Evolutionary conservation across 345 rosid species (phyloP).

Genomic region (Moricandia arvensis): DNA sequence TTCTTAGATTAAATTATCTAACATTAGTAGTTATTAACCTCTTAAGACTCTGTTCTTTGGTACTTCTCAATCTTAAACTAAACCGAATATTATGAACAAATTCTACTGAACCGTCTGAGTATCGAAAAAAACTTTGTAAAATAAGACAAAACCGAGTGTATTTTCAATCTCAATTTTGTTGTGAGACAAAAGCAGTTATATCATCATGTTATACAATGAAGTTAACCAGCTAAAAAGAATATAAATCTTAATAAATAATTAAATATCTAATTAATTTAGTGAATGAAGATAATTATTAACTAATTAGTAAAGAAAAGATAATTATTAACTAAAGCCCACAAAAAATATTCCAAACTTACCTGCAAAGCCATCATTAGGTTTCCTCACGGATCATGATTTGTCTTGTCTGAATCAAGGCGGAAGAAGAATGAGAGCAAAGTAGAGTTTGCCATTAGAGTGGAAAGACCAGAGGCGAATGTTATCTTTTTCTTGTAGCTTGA

Average conservation of each 20-base stretch:
- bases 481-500: not conserved
- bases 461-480: not conserved
- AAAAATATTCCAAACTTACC: no score
- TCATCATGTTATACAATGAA: no score
- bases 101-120: no score
- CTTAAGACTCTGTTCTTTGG: not conserved
- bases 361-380: not conserved
- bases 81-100: not conserved
- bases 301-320: not conserved
- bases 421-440: not conserved
- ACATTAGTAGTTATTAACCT: not conserved
- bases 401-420: not conserved
- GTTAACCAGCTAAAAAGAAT: no score
- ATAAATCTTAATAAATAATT: not conserved
- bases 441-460: not conserved
- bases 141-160: no score
- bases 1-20: not conserved
- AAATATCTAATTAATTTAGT: not conserved
- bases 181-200: no score
- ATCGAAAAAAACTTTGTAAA: no score
- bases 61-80: no score
- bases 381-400: not conserved
- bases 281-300: not conserved
- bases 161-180: no score
- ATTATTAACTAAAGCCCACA: no score